A percentile compares a stretch with the other conserved stretches of the same genome.
Evolutionary conservation across 169 alveolate species (phyloP).

Genomic region (Plasmodium fragile): DNA sequence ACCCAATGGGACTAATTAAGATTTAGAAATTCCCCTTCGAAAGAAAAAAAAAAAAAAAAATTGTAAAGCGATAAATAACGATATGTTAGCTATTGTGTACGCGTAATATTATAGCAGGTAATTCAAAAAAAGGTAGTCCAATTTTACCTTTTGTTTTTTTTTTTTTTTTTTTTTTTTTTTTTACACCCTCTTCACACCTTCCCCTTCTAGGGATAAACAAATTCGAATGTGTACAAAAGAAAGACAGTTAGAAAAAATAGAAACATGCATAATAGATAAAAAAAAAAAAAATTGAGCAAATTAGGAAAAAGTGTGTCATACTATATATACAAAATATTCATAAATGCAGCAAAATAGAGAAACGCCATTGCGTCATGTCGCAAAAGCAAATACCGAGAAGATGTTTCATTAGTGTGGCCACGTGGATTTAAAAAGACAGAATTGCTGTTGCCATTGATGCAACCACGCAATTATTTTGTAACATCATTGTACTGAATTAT

Average conservation of each 20-base stretch:
- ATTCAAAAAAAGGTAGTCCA: conserved; percentile 7
- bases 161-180: background rate
- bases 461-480: background rate
- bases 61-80: background rate
- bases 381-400: background rate
- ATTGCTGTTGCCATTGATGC: conserved; percentile 1
- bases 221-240: background rate
- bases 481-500: background rate
- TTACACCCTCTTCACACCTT: background rate
- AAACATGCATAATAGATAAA: conserved; percentile 7
- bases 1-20: background rate
- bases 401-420: conserved; percentile 25
- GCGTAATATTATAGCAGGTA: background rate
- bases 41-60: background rate
- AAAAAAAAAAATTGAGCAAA: background rate
- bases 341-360: background rate
- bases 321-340: background rate
- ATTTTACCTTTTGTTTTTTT: background rate
- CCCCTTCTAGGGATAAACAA: background rate
- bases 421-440: conserved; percentile 22
- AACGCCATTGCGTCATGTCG: background rate
- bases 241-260: conserved; percentile 7
- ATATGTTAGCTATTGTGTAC: background rate
- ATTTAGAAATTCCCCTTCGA: conserved; percentile 26
- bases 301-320: background rate